phyloP scores from a whole-genome alignment of 352 stramenopile species.

The Globisporangium splendens region DNA sequence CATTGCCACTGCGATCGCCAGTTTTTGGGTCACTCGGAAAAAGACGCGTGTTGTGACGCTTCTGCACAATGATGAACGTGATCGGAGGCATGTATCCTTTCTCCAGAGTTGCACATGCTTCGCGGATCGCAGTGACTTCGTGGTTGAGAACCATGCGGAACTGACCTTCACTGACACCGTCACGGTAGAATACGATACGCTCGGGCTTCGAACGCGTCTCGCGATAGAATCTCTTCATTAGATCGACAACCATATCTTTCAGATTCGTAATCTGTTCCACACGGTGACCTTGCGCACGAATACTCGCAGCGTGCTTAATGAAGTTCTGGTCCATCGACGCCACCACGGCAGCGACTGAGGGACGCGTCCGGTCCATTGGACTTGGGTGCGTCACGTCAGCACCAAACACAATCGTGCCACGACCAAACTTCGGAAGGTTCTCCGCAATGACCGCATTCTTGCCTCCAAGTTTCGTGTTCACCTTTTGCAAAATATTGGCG shows the following conservation, averaged over 20 bases:
- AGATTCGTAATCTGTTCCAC: slow-evolving; percentile 75
- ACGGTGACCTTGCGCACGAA: slow-evolving; percentile 71
- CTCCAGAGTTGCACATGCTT: slow-evolving; percentile 61
- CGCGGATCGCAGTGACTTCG: slow-evolving; percentile 74
- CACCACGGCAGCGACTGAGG: slow-evolving; percentile 79
- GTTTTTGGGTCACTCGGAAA: slow-evolving; percentile 45
- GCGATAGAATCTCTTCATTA: slow-evolving; percentile 74
- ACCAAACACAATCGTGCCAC: slow-evolving; percentile 75
- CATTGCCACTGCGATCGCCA: slow-evolving; percentile 64
- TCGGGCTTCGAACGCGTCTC: slow-evolving; percentile 51
- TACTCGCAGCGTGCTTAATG: slow-evolving; percentile 55
- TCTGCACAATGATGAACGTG: slow-evolving; percentile 87
- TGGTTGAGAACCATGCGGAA: slow-evolving; percentile 80
- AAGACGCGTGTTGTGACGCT: slow-evolving; percentile 84
- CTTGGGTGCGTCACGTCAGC: slow-evolving; percentile 83
- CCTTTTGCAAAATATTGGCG: slow-evolving; percentile 73
- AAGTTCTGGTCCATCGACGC: slow-evolving; percentile 77
- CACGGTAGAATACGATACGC: slow-evolving; percentile 84
- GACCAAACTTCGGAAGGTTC: slow-evolving; percentile 38
- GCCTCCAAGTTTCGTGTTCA: slow-evolving; percentile 76
- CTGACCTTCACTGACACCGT: slow-evolving; percentile 87
- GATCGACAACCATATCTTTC: slow-evolving; percentile 57
- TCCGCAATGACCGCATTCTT: slow-evolving; percentile 54
- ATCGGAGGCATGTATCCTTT: slow-evolving; percentile 62
- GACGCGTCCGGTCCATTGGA: slow-evolving; percentile 63